phyloP scores from a whole-genome alignment of 2,329 filamentous ascomycete genomes.

The Ophiosphaerella korrae region DNA sequence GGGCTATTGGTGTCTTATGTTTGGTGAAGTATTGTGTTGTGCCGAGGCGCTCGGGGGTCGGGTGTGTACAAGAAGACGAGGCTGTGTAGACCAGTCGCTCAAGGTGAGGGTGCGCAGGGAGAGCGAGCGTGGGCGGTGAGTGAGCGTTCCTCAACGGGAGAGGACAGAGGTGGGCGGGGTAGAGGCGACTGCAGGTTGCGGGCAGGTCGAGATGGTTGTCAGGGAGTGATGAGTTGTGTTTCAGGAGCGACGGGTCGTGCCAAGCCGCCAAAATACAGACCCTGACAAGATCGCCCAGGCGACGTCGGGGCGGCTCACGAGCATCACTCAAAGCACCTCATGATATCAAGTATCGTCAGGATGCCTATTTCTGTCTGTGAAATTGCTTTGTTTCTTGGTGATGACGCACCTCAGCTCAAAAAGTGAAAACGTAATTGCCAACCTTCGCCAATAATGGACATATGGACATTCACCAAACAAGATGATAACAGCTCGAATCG shows the following conservation, averaged over 20 bases:
- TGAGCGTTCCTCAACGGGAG: background rate
- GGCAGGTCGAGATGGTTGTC: slow-evolving; percentile 28
- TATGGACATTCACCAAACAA: too few relatives aligned
- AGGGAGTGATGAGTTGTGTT: slow-evolving; percentile 33
- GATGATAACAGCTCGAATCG: too few relatives aligned
- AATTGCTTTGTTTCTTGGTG: too few relatives aligned
- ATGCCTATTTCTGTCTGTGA: too few relatives aligned
- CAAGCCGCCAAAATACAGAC: slow-evolving; percentile 6
- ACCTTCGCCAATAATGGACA: too few relatives aligned
- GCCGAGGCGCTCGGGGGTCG: slow-evolving; percentile 9
- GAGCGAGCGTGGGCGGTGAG: slow-evolving; percentile 3
- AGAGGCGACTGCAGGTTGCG: slow-evolving; percentile 1
- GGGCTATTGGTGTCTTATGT: background rate
- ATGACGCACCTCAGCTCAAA: too few relatives aligned
- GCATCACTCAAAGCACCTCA: too few relatives aligned
- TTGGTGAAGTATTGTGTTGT: slow-evolving; percentile 2
- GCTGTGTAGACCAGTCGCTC: slow-evolving; percentile 16
- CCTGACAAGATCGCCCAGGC: too few relatives aligned
- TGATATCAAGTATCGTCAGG: too few relatives aligned
- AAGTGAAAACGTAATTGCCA: too few relatives aligned
- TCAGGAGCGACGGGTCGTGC: slow-evolving; percentile 17
- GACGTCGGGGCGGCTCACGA: too few relatives aligned
- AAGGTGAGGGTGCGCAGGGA: slow-evolving; percentile 2
- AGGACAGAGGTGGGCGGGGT: too few relatives aligned
- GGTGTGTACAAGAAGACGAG: slow-evolving; percentile 4